Base-by-base conservation (phyloP, 306 rosid genomes). In the Coriaria nepalensis region DNA sequence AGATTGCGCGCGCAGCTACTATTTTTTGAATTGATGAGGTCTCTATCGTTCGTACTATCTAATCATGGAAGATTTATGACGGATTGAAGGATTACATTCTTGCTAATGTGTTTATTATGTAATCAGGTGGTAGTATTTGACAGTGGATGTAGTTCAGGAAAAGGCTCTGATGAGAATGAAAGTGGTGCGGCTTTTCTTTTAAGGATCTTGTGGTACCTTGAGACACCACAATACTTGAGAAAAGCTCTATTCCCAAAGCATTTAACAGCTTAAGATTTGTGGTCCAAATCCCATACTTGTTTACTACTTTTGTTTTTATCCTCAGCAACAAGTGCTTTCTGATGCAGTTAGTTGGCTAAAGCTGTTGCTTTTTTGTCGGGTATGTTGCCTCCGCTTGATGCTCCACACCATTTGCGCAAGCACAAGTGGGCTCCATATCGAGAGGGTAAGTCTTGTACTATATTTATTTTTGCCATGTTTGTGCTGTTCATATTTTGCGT, bases 11-110 rank as follows among this genome's bases (percentile, higher is more conserved):
- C 29, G 98, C 98, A 6, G 86, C 90, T 10, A 82, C 98, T 9
- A 85, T 92, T 79, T 90, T 90, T 61, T 81, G 92, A 67, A 75
- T 90, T 59, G 72, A 85, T 13, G 97, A 92, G 96, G 98, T 88
- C 51, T 51, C 15, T 56, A 5, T 64, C 20, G 47, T 33, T 4
- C 13, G 35, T 36, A 41, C 20, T 37, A 20, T 20, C 13, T 42
- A 6, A 13, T 53, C 29, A 20, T 20, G 29, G 1, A 20, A 20
- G 3, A 20, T 20, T 20, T 20, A 20, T 20, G 29, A 20, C 29
- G 29, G 29, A 20, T 20, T 3, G 29, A 20, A 20, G 29, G 29
- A 20, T 20, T 20, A 20, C 29, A 3, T 20, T 1, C 29, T 20
- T 7, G 11, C 20, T 40, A 32, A 34, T 43, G 43, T n/a, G 33